Evolutionary conservation across 1,284 basidiomycete genomes (phyloP), one percentile per base, ranked within the genome.

Genomic region (Austroboletus niveus): DNA sequence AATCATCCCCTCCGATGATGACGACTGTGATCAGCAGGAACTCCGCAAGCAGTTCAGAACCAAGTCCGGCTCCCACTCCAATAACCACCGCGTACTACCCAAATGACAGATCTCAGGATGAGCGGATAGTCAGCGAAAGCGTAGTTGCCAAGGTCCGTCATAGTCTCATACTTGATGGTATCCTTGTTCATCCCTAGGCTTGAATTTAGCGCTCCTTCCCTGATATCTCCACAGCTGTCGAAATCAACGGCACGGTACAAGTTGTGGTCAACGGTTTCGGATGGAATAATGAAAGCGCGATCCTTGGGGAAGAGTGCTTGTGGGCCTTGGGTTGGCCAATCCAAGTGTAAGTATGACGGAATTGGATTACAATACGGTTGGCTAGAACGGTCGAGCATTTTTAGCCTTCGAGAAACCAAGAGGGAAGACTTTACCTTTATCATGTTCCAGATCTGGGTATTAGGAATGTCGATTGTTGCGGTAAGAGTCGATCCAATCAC

Each of bases 371-470:
- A 27, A 15, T 35, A 15, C 8, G 10, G 11, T 10, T 35, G 10
- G 11, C 34, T 12, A 10, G 10, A 35, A 10, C 34, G 34, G 15
- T 35, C 34, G 17, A 42, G 52, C 40, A 42, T 24, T 52, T 55
- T 20, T 55, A 89, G 87, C 31, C 74, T 90, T 47, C 72, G 73
- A 49, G 80, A 89, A 62, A 88, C 86, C 20, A 81, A 87, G 62
- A 83, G 89, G 24, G 87, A 90, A 63, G 89, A 91, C 60, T 70
- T 88, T 53, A 77, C 84, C 14, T 89, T 90, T 65, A 83, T 90
- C 45, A 76, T 77, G 10, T 92, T 90, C 72, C 87, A 90, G 58
- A 71, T 88, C 51, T 91, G 89, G 89, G 81, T 89, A 2, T 71
- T 91, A 22, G 87, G 85, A 35, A 87, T 91, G 83, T 89, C 87